A percentile compares a stretch with the other conserved stretches of the same genome.
These are phyloP conservation scores for Alternaria tenuissima DNA, from an alignment of 2,329 filamentous ascomycete genomes.

Conservation along the genomic window DNA sequence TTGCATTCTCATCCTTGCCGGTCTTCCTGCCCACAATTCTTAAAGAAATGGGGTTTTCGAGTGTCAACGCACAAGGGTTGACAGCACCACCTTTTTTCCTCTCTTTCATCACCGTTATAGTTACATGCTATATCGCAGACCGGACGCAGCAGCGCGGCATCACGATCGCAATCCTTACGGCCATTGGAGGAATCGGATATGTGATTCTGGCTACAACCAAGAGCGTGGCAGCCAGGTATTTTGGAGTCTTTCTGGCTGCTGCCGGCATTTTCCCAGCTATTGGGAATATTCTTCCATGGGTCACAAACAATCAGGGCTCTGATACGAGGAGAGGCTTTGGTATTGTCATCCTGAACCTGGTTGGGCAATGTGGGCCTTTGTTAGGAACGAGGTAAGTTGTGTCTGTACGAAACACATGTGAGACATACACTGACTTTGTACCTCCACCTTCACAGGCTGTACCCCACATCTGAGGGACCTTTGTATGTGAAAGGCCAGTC, in stretches of 20 bases:
- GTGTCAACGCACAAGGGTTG: constrained; percentile 73
- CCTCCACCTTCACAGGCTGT: constrained; percentile 29
- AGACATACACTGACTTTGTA: too few species aligned
- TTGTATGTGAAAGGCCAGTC: constrained; percentile 47
- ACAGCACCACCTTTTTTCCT: constrained; percentile 76
- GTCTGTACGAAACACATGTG: too few species aligned
- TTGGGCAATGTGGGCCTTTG: constrained; percentile 62
- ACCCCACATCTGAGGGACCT: constrained; percentile 42
- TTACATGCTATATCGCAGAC: constrained; percentile 71
- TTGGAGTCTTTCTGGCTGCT: constrained; percentile 64
- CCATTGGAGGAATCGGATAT: constrained; percentile 69
- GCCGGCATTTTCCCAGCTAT: constrained; percentile 73
- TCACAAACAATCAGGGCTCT: constrained; percentile 73
- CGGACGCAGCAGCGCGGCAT: constrained; percentile 69
- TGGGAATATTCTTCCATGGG: constrained; percentile 75
- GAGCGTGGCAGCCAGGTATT: constrained; percentile 60
- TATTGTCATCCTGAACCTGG: constrained; percentile 72
- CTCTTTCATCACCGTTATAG: constrained; percentile 69
- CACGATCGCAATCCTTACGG: constrained; percentile 65
- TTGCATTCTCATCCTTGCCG: constrained; percentile 63
- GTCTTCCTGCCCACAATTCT: constrained; percentile 56
- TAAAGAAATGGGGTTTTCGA: constrained; percentile 70
- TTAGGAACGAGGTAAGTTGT: constrained; percentile 35
- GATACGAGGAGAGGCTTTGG: constrained; percentile 72
- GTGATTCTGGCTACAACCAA: constrained; percentile 67